A percentile compares a stretch with the other conserved stretches of the same genome.
These are phyloP conservation scores for Lagenaria siceraria DNA, from an alignment of 306 rosid species.

Conservation along the genomic window DNA sequence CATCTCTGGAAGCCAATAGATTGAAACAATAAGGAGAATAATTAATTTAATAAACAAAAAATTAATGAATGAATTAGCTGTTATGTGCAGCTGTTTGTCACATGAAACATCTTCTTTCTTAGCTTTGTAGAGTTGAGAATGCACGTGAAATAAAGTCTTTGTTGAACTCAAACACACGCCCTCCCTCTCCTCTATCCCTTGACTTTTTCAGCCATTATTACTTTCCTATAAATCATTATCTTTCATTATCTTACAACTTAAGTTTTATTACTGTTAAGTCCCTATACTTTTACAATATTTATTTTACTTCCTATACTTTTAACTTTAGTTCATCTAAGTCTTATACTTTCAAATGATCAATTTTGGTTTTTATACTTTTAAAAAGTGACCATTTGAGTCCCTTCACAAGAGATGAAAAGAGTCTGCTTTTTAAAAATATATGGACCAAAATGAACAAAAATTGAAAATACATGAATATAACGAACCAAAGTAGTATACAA, in stretches of 20 bases:
- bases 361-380: no score
- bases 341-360: no score
- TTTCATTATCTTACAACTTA: neutral
- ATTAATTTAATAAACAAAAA: neutral
- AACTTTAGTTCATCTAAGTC: no score
- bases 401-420: no score
- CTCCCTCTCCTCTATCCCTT: neutral
- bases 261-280: no score
- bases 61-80: neutral
- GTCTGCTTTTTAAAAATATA: no score
- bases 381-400: no score
- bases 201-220: neutral
- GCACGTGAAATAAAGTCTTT: neutral
- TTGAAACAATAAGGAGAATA: neutral
- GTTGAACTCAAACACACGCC: neutral
- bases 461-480: no score
- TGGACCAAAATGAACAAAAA: no score
- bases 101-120: neutral
- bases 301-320: no score
- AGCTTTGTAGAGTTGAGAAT: neutral
- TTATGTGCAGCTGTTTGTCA: constrained; percentile 2
- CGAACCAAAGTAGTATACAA: no score
- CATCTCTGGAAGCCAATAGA: neutral
- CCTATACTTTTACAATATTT: no score
- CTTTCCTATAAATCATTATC: neutral